Base-by-base conservation (phyloP, 331 rosid genomes). In the Malus hybrid region DNA sequence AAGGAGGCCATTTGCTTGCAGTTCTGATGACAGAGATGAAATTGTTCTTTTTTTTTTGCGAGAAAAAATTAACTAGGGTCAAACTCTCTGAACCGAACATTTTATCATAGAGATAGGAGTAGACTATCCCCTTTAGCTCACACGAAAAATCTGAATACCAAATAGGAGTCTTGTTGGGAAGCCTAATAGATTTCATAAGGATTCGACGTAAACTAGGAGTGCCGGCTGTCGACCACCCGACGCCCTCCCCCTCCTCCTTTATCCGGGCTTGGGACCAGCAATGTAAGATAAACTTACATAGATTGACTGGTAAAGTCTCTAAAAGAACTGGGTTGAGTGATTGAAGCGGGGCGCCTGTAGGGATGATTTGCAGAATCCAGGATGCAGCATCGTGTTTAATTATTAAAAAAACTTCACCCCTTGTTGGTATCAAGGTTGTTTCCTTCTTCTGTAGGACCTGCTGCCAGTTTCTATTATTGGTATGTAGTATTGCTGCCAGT, bases 401-500 rank as follows among this genome's bases (percentile, higher is more conserved):
- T 10, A 34, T 71, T 56, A 55, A 71, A 54, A 24, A 33, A 71
- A 39, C 4, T 55, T 4, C 29, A 46, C 3, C 12, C 10, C 27
- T 20, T 55, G 4, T 13, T 2, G 9, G 33, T 34, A 5, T 24
- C 20, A 65, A 13, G 67, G 39, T 75, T 31, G 55, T 55, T 32
- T 42, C 10, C 6, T 29, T 48, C 57, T 64, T 39, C 14, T 64
- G 27, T 28, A 34, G 80, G 55, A 46, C 69, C 83, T 71, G 44
- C 83, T 71, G 29, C 79, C 80, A 62, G 59, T 16, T 80, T 79
- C 48, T 3, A 11, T 42, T 10, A 42, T 56, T n/a, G 76, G 89
- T 5, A 73, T 52, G 54, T 42, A 75, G 33, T 42, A 67, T 66
- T 52, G 70, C 44, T 39, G 12, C 44, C 44, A 9, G 1, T 0